A percentile compares a stretch with the other conserved stretches of the same genome.
These are phyloP conservation scores for Raphanus sativus DNA, from an alignment of 345 rosid species.

Conservation along the genomic window DNA sequence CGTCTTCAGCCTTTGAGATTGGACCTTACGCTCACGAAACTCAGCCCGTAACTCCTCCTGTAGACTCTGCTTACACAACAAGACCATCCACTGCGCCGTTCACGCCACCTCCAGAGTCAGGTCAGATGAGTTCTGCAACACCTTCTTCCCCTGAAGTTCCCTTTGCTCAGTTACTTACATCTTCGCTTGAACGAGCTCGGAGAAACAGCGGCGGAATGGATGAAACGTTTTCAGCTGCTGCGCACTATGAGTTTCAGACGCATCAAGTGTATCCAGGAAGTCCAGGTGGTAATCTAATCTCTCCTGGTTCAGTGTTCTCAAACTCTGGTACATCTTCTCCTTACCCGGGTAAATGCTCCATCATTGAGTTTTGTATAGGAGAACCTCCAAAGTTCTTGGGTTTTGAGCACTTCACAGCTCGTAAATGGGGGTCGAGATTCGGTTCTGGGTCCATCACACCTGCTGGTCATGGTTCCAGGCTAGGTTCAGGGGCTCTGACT, in stretches of 20 bases:
- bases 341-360: slow-evolving; percentile 66
- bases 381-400: slow-evolving; percentile 67
- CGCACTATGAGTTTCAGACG: slow-evolving; percentile 50
- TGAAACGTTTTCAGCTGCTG: slow-evolving; percentile 53
- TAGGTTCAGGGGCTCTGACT: slow-evolving; percentile 51
- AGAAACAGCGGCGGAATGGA: slow-evolving; percentile 51
- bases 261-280: slow-evolving; percentile 68
- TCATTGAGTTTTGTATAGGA: slow-evolving; percentile 57
- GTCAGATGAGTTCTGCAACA: slow-evolving; percentile 37
- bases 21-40: slow-evolving; percentile 97
- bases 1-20: slow-evolving; percentile 63
- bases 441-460: slow-evolving; percentile 89
- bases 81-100: slow-evolving; percentile 96
- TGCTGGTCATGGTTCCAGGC: slow-evolving; percentile 57
- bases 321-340: slow-evolving; percentile 85
- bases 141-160: slow-evolving; percentile 99
- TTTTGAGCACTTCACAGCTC: slow-evolving; percentile 61
- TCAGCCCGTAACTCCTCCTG: slow-evolving; percentile 93
- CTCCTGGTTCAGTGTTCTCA: slow-evolving; percentile 87
- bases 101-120: slow-evolving; percentile 79
- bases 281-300: slow-evolving; percentile 71
- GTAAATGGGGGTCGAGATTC: slow-evolving; percentile 80
- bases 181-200: slow-evolving; percentile 60
- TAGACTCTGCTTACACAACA: slow-evolving; percentile 78
- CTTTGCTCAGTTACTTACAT: slow-evolving; percentile 83